Evolutionary conservation across 2,329 filamentous ascomycete species (phyloP).

Genomic region (Venturia aucupariae): DNA sequence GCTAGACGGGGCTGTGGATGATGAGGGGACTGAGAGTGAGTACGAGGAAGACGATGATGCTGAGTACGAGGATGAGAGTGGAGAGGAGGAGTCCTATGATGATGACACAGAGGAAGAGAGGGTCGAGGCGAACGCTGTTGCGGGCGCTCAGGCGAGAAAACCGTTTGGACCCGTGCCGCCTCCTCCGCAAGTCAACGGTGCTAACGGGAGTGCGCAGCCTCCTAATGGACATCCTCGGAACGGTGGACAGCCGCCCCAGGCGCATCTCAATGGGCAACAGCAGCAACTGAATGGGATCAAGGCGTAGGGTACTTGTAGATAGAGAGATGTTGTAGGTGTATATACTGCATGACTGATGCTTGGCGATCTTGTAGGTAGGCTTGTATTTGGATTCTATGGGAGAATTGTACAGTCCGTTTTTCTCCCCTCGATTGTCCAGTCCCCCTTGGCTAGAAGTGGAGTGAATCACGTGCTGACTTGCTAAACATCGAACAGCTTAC

Average conservation of each 20-base stretch:
- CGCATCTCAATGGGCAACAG: constrained; percentile 4
- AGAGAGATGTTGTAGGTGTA: constrained; percentile 4
- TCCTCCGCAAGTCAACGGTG: constrained; percentile 9
- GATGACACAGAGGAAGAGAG: constrained; percentile 16
- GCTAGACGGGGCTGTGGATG: constrained; percentile 24
- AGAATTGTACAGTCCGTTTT: background rate
- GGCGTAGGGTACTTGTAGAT: background rate
- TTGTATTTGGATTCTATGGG: background rate
- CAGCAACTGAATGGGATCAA: constrained; percentile 15
- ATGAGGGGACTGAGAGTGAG: constrained; percentile 37
- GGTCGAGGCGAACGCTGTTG: constrained; percentile 9
- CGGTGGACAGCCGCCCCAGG: background rate
- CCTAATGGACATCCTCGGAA: constrained; percentile 10
- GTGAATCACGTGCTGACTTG: background rate
- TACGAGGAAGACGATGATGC: constrained; percentile 47
- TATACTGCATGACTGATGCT: background rate
- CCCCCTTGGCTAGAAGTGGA: background rate
- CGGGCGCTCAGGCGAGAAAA: background rate
- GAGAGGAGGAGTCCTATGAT: constrained; percentile 13
- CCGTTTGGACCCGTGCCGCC: constrained; percentile 15
- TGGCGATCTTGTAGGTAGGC: constrained; percentile 1
- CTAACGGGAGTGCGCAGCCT: background rate
- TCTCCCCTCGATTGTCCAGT: background rate
- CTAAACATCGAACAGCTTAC: no score
- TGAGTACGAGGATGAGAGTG: constrained; percentile 19